phyloP scores from a whole-genome alignment of 1,284 basidiomycete genomes.

The Rhizoctonia solani region DNA sequence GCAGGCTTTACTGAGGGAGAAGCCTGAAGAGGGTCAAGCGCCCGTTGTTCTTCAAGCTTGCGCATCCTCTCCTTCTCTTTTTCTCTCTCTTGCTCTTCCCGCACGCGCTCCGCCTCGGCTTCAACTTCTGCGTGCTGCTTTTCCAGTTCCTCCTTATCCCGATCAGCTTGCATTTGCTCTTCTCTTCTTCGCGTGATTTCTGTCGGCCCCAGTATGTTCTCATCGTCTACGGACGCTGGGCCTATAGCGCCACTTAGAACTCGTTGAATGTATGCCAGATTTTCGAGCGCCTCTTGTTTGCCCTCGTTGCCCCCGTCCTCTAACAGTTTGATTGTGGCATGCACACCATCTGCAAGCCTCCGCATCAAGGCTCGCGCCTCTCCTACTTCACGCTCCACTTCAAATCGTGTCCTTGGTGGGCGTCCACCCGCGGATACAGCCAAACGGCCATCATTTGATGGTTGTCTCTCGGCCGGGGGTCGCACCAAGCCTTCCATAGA shows the following conservation, averaged over 20 bases:
- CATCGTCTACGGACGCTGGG: background rate
- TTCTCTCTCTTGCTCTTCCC: slow-evolving; percentile 9
- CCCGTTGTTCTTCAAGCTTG: background rate
- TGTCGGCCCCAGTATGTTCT: slow-evolving; percentile 1
- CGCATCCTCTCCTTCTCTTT: background rate
- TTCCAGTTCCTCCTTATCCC: background rate
- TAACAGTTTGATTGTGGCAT: slow-evolving; percentile 71
- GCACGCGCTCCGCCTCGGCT: background rate
- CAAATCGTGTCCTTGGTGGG: slow-evolving; percentile 65
- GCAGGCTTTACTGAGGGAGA: slow-evolving; percentile 22
- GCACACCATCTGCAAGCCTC: slow-evolving; percentile 65
- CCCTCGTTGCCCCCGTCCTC: slow-evolving; percentile 59
- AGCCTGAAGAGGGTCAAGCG: slow-evolving; percentile 18
- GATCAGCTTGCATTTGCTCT: slow-evolving; percentile 1
- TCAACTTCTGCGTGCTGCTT: slow-evolving; percentile 5
- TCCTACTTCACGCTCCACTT: slow-evolving; percentile 65
- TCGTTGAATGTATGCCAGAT: slow-evolving; percentile 72
- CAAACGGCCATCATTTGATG: slow-evolving; percentile 44
- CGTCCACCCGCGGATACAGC: slow-evolving; percentile 40
- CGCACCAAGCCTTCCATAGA: background rate
- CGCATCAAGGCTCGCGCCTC: slow-evolving; percentile 59
- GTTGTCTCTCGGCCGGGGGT: slow-evolving; percentile 54
- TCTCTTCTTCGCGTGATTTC: slow-evolving; percentile 9
- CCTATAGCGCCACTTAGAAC: slow-evolving; percentile 49
- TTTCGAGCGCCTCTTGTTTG: slow-evolving; percentile 70